These are phyloP conservation scores for Chlorella sorokiniana DNA, from an alignment of 139 green algal genomes.

Conservation along the genomic window DNA sequence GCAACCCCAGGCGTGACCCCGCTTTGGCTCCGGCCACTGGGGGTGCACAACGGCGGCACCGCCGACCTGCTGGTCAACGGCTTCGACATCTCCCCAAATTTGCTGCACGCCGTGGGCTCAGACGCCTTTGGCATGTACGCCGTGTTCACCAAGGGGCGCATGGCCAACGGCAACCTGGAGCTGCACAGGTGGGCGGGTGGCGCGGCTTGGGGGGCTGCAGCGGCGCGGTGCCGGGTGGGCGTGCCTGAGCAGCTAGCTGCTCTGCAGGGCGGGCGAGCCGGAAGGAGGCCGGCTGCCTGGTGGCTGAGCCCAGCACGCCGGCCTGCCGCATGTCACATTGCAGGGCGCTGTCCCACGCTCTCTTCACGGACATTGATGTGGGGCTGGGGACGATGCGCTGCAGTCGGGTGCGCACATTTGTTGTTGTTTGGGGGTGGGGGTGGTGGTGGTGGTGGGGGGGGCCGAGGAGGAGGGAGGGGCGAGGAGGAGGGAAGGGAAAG, in stretches of 20 bases:
- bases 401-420: no score
- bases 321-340: not conserved
- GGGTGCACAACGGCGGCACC: not conserved
- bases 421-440: no score
- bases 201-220: no score
- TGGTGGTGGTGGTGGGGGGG: no score
- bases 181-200: not conserved
- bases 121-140: constrained; percentile 10
- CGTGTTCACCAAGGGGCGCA: not conserved
- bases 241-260: no score
- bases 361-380: constrained; percentile 6
- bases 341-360: not conserved
- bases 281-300: no score
- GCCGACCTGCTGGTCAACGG: not conserved
- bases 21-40: not conserved
- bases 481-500: no score
- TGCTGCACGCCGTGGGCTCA: not conserved
- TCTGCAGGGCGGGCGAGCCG: no score
- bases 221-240: no score
- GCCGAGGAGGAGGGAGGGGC: no score
- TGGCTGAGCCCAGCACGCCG: not conserved
- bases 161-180: not conserved
- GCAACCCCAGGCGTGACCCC: not conserved
- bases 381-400: not conserved
- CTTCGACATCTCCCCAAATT: not conserved